Evolutionary conservation across 2,329 filamentous ascomycete genomes (phyloP), one percentile per base, ranked within the genome.

Genomic region (Aureobasidium melanogenum): DNA sequence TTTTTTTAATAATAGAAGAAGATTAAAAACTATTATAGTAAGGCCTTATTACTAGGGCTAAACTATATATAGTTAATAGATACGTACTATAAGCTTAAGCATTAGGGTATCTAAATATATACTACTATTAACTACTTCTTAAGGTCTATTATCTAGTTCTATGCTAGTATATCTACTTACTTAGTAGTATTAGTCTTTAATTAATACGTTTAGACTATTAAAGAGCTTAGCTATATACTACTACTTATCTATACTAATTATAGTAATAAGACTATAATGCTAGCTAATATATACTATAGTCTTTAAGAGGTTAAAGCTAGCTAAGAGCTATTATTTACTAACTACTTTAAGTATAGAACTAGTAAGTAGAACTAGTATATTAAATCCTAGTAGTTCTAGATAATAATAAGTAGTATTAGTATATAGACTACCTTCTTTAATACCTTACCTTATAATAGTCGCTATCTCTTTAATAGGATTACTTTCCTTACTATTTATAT

Each of bases 1-100:
- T n/a, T 41, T 6, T 41, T 9, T 9, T 9, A 3, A n/a, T 9
- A 9, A 17, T 38, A 24, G 24, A 36, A 15, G n/a, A 36, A 36
- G 34, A 39, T 39, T 36, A 52, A 38, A 12, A 17, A 36, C n/a
- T 6, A 24, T 55, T 69, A 72, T 74, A 17, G 52, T 58, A 32
- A 15, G 32, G 22, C 19, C 43, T 38, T 8, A 8, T 17, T 30
- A 17, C 43, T 48, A 44, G 43, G 28, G 19, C 56, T 36, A 32
- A 59, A 59, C 43, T 59, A 59, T 26, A 34, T 36, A 19, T 59
- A 59, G 43, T 59, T 46, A 30, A 59, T 59, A 47, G 36, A 59
- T 50, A 9, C 43, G n/a, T 4, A 59, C 19, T 59, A n/a, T n/a
- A n/a, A n/a, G n/a, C n/a, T n/a, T n/a, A n/a, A n/a, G n/a, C n/a